Percentiles rank a stretch among this genome's conserved stretches.
Evolutionary conservation across 495 filamentous ascomycete species (phyloP).

Genomic region (Schizothecium vesticola): DNA sequence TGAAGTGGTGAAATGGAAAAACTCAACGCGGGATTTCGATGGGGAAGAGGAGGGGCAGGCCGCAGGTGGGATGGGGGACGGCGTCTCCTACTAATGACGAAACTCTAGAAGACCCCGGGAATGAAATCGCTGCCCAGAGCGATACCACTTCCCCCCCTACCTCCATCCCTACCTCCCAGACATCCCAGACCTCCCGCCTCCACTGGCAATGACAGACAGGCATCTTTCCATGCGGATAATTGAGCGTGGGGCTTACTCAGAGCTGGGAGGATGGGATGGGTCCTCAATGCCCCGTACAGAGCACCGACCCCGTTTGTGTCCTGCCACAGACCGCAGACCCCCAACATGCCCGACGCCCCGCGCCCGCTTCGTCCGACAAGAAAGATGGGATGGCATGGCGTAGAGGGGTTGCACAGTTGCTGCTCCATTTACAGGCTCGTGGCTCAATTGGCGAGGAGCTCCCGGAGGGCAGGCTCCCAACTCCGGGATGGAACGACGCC

Average conservation of each 20-base stretch:
- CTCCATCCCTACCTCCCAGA: not conserved
- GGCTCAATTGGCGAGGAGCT: not conserved
- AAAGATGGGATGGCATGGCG: not conserved
- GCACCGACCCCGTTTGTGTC: not conserved
- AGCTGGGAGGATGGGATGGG: not conserved
- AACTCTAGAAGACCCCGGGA: slow-evolving; percentile 26
- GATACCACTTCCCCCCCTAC: slow-evolving; percentile 6
- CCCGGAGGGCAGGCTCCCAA: not conserved
- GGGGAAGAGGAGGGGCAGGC: slow-evolving; percentile 18
- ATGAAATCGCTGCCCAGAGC: not conserved
- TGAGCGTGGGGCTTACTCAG: slow-evolving; percentile 30
- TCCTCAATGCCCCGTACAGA: not conserved
- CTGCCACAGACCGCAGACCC: not conserved
- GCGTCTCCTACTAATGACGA: slow-evolving; percentile 22
- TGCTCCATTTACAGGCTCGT: not conserved
- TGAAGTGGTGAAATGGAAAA: slow-evolving; percentile 14
- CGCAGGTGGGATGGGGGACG: slow-evolving; percentile 7
- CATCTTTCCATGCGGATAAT: slow-evolving; percentile 20
- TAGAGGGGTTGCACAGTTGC: not conserved
- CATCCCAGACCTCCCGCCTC: slow-evolving; percentile 1
- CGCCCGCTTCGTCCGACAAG: not conserved
- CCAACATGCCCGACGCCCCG: not conserved
- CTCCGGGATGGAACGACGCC: not conserved
- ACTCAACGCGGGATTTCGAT: slow-evolving; percentile 22
- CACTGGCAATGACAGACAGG: slow-evolving; percentile 4